A percentile compares a stretch with the other conserved stretches of the same genome.
These are phyloP conservation scores for Dissophora globulifera DNA, from an alignment of 192 early-diverging fungal genomes.

Conservation along the genomic window DNA sequence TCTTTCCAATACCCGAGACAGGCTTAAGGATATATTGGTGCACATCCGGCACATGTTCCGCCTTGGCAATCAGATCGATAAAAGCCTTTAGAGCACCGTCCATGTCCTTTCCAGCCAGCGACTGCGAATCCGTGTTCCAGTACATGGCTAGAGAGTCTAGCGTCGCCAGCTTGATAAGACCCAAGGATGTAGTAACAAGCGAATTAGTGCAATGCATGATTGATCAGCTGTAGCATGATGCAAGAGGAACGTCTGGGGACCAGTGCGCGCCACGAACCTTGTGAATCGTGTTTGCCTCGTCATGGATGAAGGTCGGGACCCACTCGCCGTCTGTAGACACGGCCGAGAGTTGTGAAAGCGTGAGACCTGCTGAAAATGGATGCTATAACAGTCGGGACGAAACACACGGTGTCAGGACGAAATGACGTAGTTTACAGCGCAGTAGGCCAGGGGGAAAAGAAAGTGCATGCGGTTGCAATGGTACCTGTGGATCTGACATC, in stretches of 20 bases:
- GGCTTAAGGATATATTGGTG: conserved; percentile 92
- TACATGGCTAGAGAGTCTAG: conserved; percentile 83
- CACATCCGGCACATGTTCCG: conserved; percentile 65
- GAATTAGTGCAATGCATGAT: too few species aligned
- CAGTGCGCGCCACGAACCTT: conserved; percentile 67
- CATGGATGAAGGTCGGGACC: conserved; percentile 82
- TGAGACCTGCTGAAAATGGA: conserved; percentile 89
- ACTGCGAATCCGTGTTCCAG: conserved; percentile 84
- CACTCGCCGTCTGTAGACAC: conserved; percentile 90
- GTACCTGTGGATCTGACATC: conserved; percentile 71
- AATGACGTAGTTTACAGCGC: too few species aligned
- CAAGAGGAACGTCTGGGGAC: not conserved
- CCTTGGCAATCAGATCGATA: conserved; percentile 67
- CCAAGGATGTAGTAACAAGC: not conserved
- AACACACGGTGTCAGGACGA: too few species aligned
- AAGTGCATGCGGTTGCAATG: not conserved
- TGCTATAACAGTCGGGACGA: too few species aligned
- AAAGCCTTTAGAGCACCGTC: conserved; percentile 63
- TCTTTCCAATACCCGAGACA: conserved; percentile 87
- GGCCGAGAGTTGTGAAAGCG: conserved; percentile 89
- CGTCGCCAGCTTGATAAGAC: conserved; percentile 63
- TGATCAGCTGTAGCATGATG: too few species aligned
- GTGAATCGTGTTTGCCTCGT: conserved; percentile 81
- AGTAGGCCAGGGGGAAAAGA: too few species aligned
- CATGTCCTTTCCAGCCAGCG: conserved; percentile 60